Evolutionary conservation across 2,329 filamentous ascomycete species (phyloP).

Genomic region (Penicillium crustosum): DNA sequence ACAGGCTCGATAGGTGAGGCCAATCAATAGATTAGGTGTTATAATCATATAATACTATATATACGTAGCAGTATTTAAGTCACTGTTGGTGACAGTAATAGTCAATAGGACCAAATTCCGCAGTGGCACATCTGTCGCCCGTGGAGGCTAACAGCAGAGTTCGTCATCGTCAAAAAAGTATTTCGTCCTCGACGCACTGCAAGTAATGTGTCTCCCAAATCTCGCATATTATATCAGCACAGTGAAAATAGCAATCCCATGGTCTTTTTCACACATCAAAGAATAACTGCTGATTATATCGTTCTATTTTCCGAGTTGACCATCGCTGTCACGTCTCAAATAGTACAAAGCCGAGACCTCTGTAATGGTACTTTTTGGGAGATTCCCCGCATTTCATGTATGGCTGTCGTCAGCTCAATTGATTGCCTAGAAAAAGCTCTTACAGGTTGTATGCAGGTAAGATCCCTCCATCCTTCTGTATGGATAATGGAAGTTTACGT

Average conservation of each 20-base stretch:
- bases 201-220: neutral
- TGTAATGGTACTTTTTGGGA: neutral
- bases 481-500: neutral
- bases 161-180: no score
- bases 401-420: neutral
- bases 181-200: neutral
- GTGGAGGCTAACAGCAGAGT: neutral
- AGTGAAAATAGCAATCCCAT: neutral
- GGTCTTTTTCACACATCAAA: neutral
- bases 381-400: conserved; percentile 5
- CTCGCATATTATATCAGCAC: neutral
- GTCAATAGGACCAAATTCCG: neutral
- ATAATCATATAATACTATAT: neutral
- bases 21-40: neutral
- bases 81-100: neutral
- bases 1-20: neutral
- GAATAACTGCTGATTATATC: neutral
- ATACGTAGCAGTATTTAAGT: neutral
- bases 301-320: neutral
- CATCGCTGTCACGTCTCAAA: neutral
- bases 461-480: neutral
- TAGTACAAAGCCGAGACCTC: neutral
- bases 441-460: neutral
- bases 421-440: neutral
- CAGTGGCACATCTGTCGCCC: neutral